Conservation (phyloP, 805 yeast genomes). For the Starmerella apis region DNA sequence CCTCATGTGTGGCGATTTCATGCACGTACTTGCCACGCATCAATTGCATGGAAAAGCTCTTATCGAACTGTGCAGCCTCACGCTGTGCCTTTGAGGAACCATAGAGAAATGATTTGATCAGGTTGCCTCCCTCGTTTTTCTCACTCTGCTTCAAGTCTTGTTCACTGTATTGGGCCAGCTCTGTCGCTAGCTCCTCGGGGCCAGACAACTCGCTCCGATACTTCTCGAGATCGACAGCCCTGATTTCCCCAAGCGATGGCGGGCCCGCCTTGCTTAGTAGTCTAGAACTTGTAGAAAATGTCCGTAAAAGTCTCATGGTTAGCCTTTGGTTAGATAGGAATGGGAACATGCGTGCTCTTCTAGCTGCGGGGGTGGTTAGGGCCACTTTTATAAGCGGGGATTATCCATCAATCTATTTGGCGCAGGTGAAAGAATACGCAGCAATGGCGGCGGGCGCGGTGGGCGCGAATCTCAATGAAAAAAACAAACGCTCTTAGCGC, state of each 20-base stretch:
- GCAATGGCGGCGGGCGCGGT: too few species aligned
- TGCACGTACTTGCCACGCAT: constrained; percentile 37
- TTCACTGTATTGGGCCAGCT: constrained; percentile 5
- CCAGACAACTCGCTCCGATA: constrained; percentile 25
- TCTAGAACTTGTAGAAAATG: neutral
- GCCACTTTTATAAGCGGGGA: constrained; percentile 1
- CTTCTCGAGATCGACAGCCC: constrained; percentile 28
- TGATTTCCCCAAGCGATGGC: constrained; percentile 31
- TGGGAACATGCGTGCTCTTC: neutral
- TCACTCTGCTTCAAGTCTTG: constrained; percentile 2
- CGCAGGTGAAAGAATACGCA: too few species aligned
- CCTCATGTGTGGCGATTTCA: constrained; percentile 34
- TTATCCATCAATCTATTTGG: neutral
- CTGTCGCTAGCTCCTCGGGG: constrained; percentile 13
- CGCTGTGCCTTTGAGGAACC: constrained; percentile 32
- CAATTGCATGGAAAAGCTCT: constrained; percentile 31
- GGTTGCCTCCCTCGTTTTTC: constrained; percentile 9
- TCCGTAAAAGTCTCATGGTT: neutral
- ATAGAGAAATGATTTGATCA: constrained; percentile 33
- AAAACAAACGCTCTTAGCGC: too few species aligned
- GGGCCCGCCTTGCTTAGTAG: neutral
- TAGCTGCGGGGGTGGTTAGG: constrained; percentile 12
- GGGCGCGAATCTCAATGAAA: too few species aligned
- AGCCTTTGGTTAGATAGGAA: neutral
- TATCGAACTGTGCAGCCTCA: constrained; percentile 32